A percentile compares a stretch with the other conserved stretches of the same genome.
Evolutionary conservation across 1,284 basidiomycete genomes (phyloP).

Genomic region (Bjerkandera adusta): DNA sequence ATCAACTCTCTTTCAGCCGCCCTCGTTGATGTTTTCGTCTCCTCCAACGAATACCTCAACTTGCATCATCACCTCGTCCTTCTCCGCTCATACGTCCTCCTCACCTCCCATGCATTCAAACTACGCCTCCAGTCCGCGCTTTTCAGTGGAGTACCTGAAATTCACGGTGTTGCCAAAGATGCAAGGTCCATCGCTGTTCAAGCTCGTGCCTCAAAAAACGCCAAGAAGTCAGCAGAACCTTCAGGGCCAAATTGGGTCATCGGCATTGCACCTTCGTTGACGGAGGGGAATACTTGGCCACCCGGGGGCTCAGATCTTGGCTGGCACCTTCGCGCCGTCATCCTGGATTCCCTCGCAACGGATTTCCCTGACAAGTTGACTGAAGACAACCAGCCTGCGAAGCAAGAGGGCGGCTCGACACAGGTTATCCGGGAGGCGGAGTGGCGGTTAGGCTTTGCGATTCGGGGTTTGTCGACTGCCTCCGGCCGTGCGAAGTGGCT

Average conservation of each 20-base stretch:
- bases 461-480: constrained; percentile 66
- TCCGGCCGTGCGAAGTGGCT: constrained; percentile 72
- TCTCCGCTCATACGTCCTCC: constrained; percentile 66
- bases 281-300: constrained; percentile 76
- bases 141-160: constrained; percentile 53
- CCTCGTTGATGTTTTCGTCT: constrained; percentile 58
- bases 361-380: constrained; percentile 15
- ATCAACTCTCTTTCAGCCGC: constrained; percentile 57
- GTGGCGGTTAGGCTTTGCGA: constrained; percentile 78
- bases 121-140: constrained; percentile 59
- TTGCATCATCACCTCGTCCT: constrained; percentile 62
- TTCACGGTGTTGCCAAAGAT: background rate
- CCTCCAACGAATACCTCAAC: constrained; percentile 49
- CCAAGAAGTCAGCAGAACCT: background rate
- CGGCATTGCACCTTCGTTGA: constrained; percentile 69
- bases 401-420: constrained; percentile 4
- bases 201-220: background rate
- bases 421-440: constrained; percentile 62
- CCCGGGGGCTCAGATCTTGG: constrained; percentile 82
- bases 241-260: constrained; percentile 52
- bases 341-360: constrained; percentile 66
- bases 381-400: constrained; percentile 23
- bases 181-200: background rate
- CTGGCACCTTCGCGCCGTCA: constrained; percentile 76
- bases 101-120: constrained; percentile 66